Evolutionary conservation across 208 protist genomes (phyloP), one percentile per base, ranked within the genome.

Genomic region (Porcisia hertigi): DNA sequence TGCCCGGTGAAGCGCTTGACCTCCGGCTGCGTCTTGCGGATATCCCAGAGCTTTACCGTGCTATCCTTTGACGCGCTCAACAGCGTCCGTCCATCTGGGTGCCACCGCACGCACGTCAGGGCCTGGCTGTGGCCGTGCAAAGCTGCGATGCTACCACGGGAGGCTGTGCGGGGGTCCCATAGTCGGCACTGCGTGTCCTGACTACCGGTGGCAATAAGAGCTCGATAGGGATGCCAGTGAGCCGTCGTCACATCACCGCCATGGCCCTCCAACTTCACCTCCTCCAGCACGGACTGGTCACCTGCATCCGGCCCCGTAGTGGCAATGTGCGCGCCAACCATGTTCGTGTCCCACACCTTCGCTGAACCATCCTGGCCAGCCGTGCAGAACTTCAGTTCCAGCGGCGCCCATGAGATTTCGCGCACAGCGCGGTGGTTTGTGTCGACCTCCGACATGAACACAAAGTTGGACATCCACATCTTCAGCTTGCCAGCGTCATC

Each of bases 251-350:
- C 93, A 49, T 96, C 93, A 39, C 92, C 90, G 43, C 92, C 93
- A 76, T 97, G 93, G 25, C 93, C 93, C 74, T 97, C 91, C 41
- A 97, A 80, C 78, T 93, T 92, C 79, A 90, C 85, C 78, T 97
- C 90, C 85, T 97, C 93, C 71, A 77, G 70, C 57, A 73, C 64
- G 23, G 70, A 58, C 69, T 65, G 65, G 47, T 64, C 66, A 14
- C 39, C 41, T 23, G 18, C 76, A 36, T 54, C 73, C 16, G 71
- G 75, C 54, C 49, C 73, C 30, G 54, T 18, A n/a, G 45, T 63
- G 14, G 76, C 45, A 6, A 64, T 59, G 71, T 81, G 59, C 16
- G 71, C 76, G 49, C 89, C 93, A 52, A 94, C 82, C 16, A 75
- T 77, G 65, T 87, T 87, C 5, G 88, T 92, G 82, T 97, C 93